phyloP scores from a whole-genome alignment of 495 filamentous ascomycete genomes.

The Lasiosphaeria ovina region DNA sequence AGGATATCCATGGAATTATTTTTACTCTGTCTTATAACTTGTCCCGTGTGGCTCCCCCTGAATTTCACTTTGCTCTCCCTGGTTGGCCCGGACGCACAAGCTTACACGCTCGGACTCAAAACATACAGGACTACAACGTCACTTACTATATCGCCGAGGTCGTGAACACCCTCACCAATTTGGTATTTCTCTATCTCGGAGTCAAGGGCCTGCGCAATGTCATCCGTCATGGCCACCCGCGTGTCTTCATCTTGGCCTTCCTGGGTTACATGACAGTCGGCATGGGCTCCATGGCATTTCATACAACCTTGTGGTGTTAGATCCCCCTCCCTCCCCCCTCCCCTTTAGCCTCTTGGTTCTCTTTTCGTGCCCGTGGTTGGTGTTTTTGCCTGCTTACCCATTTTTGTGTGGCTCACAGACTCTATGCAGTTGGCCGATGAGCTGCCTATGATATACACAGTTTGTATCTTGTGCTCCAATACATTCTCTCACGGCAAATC shows the following conservation, averaged over 20 bases:
- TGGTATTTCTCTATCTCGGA: conserved; percentile 73
- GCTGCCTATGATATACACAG: conserved; percentile 96
- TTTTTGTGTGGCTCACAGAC: conserved; percentile 51
- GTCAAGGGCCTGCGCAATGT: conserved; percentile 71
- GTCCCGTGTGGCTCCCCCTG: no score
- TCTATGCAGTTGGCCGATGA: conserved; percentile 98
- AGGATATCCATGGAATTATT: background rate
- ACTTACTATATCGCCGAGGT: conserved; percentile 48
- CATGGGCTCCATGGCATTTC: conserved; percentile 77
- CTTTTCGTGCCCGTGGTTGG: background rate
- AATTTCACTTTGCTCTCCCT: no score
- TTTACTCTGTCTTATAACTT: no score
- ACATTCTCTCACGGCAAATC: conserved; percentile 75
- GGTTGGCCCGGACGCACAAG: no score
- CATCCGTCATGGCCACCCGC: conserved; percentile 65
- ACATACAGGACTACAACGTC: conserved; percentile 45
- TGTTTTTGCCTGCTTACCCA: no score
- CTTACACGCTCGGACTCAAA: no score
- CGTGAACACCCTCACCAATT: conserved; percentile 69
- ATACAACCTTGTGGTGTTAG: conserved; percentile 78
- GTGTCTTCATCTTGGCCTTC: conserved; percentile 69
- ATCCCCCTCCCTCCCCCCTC: background rate
- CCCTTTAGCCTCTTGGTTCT: conserved; percentile 11
- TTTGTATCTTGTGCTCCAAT: conserved; percentile 81
- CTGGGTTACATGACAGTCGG: conserved; percentile 78